Evolutionary conservation across 2,329 filamentous ascomycete genomes (phyloP).

Genomic region (Byssothecium circinans): DNA sequence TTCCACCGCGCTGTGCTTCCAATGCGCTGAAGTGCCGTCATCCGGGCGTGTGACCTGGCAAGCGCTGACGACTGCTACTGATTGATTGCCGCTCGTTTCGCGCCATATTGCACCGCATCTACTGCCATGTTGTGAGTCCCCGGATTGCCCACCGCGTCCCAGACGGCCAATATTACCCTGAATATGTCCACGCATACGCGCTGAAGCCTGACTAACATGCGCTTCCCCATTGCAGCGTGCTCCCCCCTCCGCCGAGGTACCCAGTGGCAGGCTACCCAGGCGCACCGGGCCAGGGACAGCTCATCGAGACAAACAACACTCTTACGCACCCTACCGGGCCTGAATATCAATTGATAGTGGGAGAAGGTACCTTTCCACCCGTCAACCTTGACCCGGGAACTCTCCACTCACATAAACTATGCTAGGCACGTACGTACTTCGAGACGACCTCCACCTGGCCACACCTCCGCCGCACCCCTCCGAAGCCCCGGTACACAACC

Average conservation of each 20-base stretch:
- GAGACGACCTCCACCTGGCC: conserved; percentile 88
- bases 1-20: conserved; percentile 8
- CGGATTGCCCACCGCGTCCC: conserved; percentile 14
- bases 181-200: conserved; percentile 10
- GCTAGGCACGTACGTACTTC: conserved; percentile 81
- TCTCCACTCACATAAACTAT: conserved; percentile 25
- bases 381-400: not conserved
- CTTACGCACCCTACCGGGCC: conserved; percentile 77
- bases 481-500: conserved; percentile 82
- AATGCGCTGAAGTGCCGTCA: conserved; percentile 9
- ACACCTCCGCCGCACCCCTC: conserved; percentile 95
- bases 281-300: conserved; percentile 68
- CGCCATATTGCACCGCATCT: conserved; percentile 27
- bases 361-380: conserved; percentile 69
- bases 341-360: conserved; percentile 87
- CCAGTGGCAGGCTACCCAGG: conserved; percentile 74
- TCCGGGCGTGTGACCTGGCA: conserved; percentile 18
- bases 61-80: conserved; percentile 5
- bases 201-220: conserved; percentile 27
- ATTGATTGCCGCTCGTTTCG: conserved; percentile 20
- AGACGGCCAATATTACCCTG: conserved; percentile 29
- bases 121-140: conserved; percentile 42
- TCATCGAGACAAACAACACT: conserved; percentile 94
- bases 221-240: conserved; percentile 52
- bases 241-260: conserved; percentile 84